Base-by-base conservation (phyloP, 176 grass and related monocot species). In the Saccharum officinarum region DNA sequence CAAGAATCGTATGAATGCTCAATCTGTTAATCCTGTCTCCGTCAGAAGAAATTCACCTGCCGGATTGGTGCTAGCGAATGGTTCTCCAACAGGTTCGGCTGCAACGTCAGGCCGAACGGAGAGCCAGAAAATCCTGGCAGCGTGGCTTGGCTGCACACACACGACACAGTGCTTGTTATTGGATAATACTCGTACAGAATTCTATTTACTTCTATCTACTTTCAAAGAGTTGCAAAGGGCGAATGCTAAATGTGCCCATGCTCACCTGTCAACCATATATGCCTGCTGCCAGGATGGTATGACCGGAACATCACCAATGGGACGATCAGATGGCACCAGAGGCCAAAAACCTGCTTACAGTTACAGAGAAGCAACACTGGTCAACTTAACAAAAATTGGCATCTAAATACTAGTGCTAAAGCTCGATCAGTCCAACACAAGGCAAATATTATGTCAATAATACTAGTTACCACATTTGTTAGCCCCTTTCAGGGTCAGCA, bases 11-110 rank as follows among this genome's bases (percentile, higher is more conserved):
- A 75, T 74, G 46, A 74, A 78, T 28, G 34, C n/a, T 82, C 33
- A 80, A 46, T 75, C 14, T 63, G 67, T 67, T 80, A 86, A 87
- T 69, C 17, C 73, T 74, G 72, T 68, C 84, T 69, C 84, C 69
- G 74, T 94, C 88, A 83, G 84, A 95, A 92, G 83, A 89, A 92
- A 63, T 83, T 89, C 81, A 85, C 87, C 80, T 90, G 90, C 85
- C 87, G 88, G 65, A 95, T 95, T 6, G 93, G 88, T 49, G 79
- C 88, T 50, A 95, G 80, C 5, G 85, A 83, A 78, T 74, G 82
- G 85, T 86, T 90, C 82, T 92, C 90, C 65, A 95, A 45, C 30
- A 90, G 69, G 70, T 78, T 90, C 7, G 82, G 75, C 67, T 95
- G 93, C 7, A 86, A 54, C 4, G 86, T 42, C 52, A 90, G 60